Base-by-base conservation (phyloP, 208 protist genomes). In the Blastocrithidia nonstop region DNA sequence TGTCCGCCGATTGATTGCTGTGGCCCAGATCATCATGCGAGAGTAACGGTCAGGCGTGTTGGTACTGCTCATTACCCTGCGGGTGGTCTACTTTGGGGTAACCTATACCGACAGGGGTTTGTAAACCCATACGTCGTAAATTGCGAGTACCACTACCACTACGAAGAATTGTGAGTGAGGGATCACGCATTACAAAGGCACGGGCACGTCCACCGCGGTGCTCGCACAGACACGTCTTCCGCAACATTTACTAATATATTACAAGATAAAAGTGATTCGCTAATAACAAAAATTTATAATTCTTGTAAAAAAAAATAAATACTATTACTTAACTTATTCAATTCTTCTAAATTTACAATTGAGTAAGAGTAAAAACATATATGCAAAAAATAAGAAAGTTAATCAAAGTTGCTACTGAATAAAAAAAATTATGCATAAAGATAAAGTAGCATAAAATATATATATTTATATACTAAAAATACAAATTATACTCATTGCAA, bases 1-100 rank as follows among this genome's bases (percentile, higher is more conserved):
- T 93, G 32, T 88, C 72, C 41, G 85, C 86, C 21, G 84, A 88
- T 48, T 93, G 76, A 53, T 93, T 80, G 54, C 73, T 88, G 66
- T 89, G 86, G 46, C 84, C 84, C 13, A 93, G 56, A 47, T 93
- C 84, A 53, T 88, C 78, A 53, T 93, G 78, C 6, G 79, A 75
- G 41, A 93, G 74, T 35, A 93, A 61, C 44, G 79, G 84, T 74
- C 78, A 89, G 7, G 84, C 84, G 53, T 93, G 82, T 41, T 91
- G 77, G 51, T 91, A 88, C 50, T 87, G 82, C 42, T 45, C 64
- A 45, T 87, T 91, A 15, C 75, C 82, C 44, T 86, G 61, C 38
- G 86, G 79, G 44, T 68, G 66, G 49, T 88, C 75, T 7, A 88
- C 55, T 40, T 88, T 72, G 8, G 63, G 58, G 51, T 59, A 88